Base-by-base conservation (phyloP, 1,284 basidiomycete genomes). In the Microbotryum silenes-acaulis region DNA sequence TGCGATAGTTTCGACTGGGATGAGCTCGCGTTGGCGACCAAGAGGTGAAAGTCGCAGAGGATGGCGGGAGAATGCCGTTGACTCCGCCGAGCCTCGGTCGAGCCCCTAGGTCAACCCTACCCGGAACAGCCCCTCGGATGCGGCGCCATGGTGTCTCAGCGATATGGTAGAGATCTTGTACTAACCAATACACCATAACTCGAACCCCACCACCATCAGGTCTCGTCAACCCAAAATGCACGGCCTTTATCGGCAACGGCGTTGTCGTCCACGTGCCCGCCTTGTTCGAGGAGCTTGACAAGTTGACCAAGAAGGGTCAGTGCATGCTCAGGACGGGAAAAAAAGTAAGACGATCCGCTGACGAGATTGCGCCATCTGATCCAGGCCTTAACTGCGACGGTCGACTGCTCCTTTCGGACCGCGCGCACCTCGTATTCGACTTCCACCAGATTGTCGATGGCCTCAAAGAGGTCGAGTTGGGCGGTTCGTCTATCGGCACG, bases 391-490 rank as follows among this genome's bases (percentile, higher is more conserved):
- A 89, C 73, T 96, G 91, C 77, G 83, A 85, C 14, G 82, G 83
- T 65, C 85, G 96, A 49, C 79, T 98, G 25, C 89, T 97, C 76
- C 80, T 98, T 70, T 97, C 94, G 25, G 92, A 97, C 78, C 87
- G 94, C 67, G 91, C 94, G 3, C 91, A 96, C 70, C 85, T 98
- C 67, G 94, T 98, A 52, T 92, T 97, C 73, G 94, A 97, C 77
- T 98, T 98, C 77, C 94, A 98, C 78, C 94, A 98, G 79, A 96
- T 97, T 72, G 96, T 98, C 48, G 96, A 98, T 73, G 96, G 96
- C 20, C 79, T 98, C 72, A 98, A 98, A 77, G 94, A 98, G 77
- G 89, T 93, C 53, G 94, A 98, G 77, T 83, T 97, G 18, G 96
- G 96, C 44, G 90, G 90, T 21, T 87, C 85, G 4, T 89, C 88